Conservation (phyloP, 495 filamentous ascomycete genomes). For the Penicillium pancosmium region DNA sequence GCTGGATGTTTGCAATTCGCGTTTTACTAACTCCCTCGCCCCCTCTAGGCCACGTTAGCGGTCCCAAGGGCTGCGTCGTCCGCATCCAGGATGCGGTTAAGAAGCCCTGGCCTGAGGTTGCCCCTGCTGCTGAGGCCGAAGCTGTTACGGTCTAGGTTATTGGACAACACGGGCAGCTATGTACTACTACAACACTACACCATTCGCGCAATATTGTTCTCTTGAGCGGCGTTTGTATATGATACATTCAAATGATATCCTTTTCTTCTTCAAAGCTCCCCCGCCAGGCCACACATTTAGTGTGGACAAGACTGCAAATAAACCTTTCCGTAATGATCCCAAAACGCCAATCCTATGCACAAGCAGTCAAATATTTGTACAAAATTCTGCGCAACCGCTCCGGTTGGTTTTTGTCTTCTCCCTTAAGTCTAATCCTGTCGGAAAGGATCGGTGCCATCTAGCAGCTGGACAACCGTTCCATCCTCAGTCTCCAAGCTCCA, state of each 20-base stretch:
- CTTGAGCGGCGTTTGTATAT: conserved; percentile 51
- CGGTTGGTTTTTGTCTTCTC: not conserved
- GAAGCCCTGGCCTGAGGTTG: conserved; percentile 75
- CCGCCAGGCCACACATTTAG: too few species aligned
- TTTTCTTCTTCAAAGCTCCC: conserved; percentile 23
- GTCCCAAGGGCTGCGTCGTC: conserved; percentile 81
- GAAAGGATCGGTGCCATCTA: conserved; percentile 67
- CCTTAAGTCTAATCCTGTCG: conserved; percentile 28
- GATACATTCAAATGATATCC: conserved; percentile 52
- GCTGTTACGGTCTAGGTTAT: conserved; percentile 41
- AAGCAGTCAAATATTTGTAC: conserved; percentile 28
- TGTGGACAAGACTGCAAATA: not conserved
- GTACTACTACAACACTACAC: conserved; percentile 46
- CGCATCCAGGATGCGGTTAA: conserved; percentile 90
- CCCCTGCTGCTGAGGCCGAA: conserved; percentile 39
- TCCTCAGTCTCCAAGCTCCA: conserved; percentile 75
- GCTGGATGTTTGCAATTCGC: conserved; percentile 1
- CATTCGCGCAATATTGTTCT: conserved; percentile 42
- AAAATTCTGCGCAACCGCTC: conserved; percentile 8
- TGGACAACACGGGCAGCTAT: conserved; percentile 27
- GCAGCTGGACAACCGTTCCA: conserved; percentile 64
- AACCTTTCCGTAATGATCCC: conserved; percentile 8
- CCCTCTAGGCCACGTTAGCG: conserved; percentile 68
- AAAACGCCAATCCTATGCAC: conserved; percentile 36
- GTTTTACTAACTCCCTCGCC: conserved; percentile 9